Evolutionary conservation across 805 yeast species (phyloP).

Genomic region (Blastobotrys robertii): DNA sequence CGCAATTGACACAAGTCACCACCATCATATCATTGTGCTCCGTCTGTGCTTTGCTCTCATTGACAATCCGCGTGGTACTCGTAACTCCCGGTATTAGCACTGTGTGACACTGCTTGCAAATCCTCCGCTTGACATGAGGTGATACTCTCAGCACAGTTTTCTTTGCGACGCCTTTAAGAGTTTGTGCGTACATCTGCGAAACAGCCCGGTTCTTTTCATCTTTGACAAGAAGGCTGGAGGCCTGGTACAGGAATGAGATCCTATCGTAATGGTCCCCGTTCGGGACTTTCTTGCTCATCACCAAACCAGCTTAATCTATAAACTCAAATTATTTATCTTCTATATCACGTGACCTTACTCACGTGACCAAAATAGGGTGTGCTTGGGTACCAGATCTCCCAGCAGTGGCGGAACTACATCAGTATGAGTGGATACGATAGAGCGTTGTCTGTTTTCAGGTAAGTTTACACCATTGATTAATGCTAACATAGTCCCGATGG

Average conservation of each 20-base stretch:
- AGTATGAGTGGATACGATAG: constrained; percentile 98
- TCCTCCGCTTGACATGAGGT: constrained; percentile 44
- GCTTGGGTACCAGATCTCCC: background rate
- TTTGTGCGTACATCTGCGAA: constrained; percentile 46
- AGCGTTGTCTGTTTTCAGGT: constrained; percentile 95
- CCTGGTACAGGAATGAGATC: constrained; percentile 28
- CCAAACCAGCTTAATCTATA: background rate
- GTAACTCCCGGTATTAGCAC: constrained; percentile 41
- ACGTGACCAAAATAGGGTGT: background rate
- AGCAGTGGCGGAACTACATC: background rate
- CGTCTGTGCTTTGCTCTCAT: constrained; percentile 29
- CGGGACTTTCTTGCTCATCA: constrained; percentile 32
- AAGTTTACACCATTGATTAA: constrained; percentile 29
- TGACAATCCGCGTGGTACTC: constrained; percentile 32
- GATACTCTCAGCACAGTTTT: constrained; percentile 56
- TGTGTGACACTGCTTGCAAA: constrained; percentile 60
- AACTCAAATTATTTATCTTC: background rate
- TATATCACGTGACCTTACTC: background rate
- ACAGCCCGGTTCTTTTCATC: constrained; percentile 26
- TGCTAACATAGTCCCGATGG: constrained; percentile 76
- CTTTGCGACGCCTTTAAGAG: constrained; percentile 52
- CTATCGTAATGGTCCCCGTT: constrained; percentile 19
- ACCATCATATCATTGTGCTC: constrained; percentile 39
- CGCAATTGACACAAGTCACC: constrained; percentile 45
- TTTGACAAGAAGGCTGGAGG: constrained; percentile 20